These are phyloP conservation scores for Cutaneotrichosporon cyanovorans DNA, from an alignment of 1,284 basidiomycete genomes.

Conservation along the genomic window DNA sequence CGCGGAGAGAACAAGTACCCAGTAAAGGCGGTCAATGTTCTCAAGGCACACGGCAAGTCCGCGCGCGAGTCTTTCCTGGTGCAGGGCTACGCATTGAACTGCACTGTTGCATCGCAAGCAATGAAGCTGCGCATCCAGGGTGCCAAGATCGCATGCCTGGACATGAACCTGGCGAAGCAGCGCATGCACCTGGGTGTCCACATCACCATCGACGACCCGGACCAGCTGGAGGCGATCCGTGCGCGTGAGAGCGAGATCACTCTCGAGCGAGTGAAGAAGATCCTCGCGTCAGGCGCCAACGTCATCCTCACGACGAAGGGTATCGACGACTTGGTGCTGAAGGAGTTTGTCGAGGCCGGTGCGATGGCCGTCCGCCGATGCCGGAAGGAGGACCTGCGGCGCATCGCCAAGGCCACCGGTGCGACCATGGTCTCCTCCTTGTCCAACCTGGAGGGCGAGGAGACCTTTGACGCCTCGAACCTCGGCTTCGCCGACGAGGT, in stretches of 20 bases:
- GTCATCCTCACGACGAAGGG: slow-evolving; percentile 98
- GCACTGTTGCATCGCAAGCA: slow-evolving; percentile 97
- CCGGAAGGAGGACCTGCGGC: slow-evolving; percentile 92
- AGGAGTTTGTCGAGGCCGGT: slow-evolving; percentile 98
- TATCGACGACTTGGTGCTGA: slow-evolving; percentile 95
- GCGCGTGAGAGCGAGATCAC: slow-evolving; percentile 94
- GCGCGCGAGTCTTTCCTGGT: slow-evolving; percentile 92
- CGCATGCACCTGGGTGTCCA: slow-evolving; percentile 98
- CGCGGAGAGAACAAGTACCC: slow-evolving; percentile 98
- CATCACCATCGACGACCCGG: slow-evolving; percentile 93
- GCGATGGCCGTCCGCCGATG: slow-evolving; percentile 98
- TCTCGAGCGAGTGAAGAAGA: slow-evolving; percentile 91
- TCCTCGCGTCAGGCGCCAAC: slow-evolving; percentile 91
- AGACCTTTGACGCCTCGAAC: slow-evolving; percentile 87
- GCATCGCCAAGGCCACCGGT: slow-evolving; percentile 96
- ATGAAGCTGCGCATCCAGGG: slow-evolving; percentile 93
- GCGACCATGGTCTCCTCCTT: slow-evolving; percentile 87
- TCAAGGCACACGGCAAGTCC: slow-evolving; percentile 96
- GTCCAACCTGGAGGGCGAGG: slow-evolving; percentile 95
- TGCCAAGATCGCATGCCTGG: slow-evolving; percentile 96
- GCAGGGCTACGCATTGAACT: slow-evolving; percentile 96
- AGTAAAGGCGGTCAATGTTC: slow-evolving; percentile 98
- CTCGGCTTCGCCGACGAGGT: slow-evolving; percentile 93
- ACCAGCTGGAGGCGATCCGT: slow-evolving; percentile 93
- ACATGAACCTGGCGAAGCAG: slow-evolving; percentile 95